Percentiles rank a stretch among this genome's conserved stretches.
phyloP scores from a whole-genome alignment of 2,329 filamentous ascomycete genomes.

The Aspergillus sojae region DNA sequence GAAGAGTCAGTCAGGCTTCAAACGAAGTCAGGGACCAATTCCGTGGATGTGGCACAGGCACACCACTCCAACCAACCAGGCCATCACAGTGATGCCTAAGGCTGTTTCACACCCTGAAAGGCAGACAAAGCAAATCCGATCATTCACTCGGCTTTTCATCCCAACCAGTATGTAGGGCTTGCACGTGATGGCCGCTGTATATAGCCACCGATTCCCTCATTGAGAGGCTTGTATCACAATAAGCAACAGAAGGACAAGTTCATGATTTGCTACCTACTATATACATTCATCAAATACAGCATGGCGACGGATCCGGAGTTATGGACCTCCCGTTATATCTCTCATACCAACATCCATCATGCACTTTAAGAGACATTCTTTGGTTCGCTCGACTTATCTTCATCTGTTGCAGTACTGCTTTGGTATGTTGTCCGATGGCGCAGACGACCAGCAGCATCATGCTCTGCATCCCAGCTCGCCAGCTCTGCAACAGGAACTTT shows the following conservation, averaged over 20 bases:
- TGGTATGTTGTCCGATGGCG: neutral
- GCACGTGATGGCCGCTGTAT: neutral
- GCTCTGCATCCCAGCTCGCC: slow-evolving; percentile 59
- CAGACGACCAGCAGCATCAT: slow-evolving; percentile 51
- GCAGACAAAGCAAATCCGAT: neutral
- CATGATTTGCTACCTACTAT: neutral
- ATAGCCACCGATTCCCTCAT: neutral
- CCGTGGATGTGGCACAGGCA: neutral
- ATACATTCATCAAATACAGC: neutral
- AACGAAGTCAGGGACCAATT: neutral
- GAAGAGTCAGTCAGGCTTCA: neutral
- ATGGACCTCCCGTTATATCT: neutral
- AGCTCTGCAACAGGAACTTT: slow-evolving; percentile 57
- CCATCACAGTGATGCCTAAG: neutral
- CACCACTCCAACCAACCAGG: neutral
- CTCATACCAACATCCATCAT: neutral
- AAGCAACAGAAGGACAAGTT: neutral
- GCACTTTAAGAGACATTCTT: neutral
- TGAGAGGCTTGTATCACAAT: neutral
- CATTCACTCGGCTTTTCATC: neutral
- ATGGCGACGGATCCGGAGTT: neutral
- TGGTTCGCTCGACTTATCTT: neutral
- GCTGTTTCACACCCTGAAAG: neutral
- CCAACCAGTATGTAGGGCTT: neutral
- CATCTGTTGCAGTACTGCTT: neutral